Percentiles rank a stretch among this genome's conserved stretches.
phyloP scores from a whole-genome alignment of 2,329 filamentous ascomycete species.

The Lecanoromycetidae sp. region DNA sequence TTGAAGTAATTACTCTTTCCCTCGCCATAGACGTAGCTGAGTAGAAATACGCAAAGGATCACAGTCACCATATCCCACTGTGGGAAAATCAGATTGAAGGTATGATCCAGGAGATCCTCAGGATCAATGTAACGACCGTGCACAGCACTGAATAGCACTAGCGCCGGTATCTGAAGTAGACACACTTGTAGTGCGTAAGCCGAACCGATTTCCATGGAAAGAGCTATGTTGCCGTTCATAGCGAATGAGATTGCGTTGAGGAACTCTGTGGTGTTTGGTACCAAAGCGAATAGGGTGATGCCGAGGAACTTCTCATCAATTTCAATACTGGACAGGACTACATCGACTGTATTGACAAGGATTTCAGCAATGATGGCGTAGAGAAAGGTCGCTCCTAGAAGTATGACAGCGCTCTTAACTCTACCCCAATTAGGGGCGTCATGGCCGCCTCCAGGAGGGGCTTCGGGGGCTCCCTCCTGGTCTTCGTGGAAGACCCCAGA shows the following conservation, averaged over 20 bases:
- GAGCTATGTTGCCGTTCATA: constrained; percentile 97
- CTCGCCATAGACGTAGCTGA: constrained; percentile 96
- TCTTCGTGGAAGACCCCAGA: constrained; percentile 30
- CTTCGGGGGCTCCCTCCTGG: constrained; percentile 34
- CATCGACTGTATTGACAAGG: constrained; percentile 89
- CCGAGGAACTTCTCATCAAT: constrained; percentile 97
- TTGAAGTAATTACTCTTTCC: constrained; percentile 99
- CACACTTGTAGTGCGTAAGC: constrained; percentile 95
- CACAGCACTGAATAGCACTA: constrained; percentile 81
- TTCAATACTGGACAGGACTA: constrained; percentile 78
- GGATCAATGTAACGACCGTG: constrained; percentile 49
- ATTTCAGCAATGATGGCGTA: constrained; percentile 98
- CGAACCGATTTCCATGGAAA: constrained; percentile 98
- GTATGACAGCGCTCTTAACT: constrained; percentile 75
- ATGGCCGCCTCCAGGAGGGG: constrained; percentile 56
- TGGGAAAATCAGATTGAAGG: constrained; percentile 72
- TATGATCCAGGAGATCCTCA: constrained; percentile 33
- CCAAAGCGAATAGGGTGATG: constrained; percentile 89
- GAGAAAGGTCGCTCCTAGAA: constrained; percentile 76
- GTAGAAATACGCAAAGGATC: constrained; percentile 85
- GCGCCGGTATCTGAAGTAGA: constrained; percentile 79
- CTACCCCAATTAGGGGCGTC: constrained; percentile 98
- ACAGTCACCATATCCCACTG: constrained; percentile 99
- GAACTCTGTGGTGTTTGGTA: constrained; percentile 97
- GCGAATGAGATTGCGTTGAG: constrained; percentile 97